phyloP scores from a whole-genome alignment of 2,329 filamentous ascomycete species.

The Fusarium proliferatum region DNA sequence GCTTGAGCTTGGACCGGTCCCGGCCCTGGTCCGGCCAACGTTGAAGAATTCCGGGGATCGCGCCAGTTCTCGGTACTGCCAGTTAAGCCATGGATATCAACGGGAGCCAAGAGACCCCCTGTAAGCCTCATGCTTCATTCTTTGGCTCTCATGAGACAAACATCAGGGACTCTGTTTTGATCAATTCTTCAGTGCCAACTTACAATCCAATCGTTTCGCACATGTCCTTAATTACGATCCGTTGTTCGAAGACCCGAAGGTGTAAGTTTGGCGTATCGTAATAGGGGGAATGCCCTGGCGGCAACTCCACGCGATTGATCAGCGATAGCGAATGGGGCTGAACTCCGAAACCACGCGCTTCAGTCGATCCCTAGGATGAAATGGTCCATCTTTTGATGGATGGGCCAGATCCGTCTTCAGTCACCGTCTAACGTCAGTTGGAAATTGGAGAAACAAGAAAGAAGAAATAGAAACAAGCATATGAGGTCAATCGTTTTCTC shows the following conservation, averaged over 20 bases:
- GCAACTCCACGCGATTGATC: conserved; percentile 19
- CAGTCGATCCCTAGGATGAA: conserved; percentile 13
- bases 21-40: conserved; percentile 26
- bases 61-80: conserved; percentile 30
- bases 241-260: conserved; percentile 16
- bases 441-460: not conserved
- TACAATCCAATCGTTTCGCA: conserved; percentile 33
- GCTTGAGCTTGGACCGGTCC: conserved; percentile 21
- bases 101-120: not conserved
- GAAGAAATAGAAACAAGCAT: conserved; percentile 16
- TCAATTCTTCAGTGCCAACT: conserved; percentile 6
- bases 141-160: conserved; percentile 35
- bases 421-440: conserved; percentile 34
- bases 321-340: conserved; percentile 40
- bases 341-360: conserved; percentile 40
- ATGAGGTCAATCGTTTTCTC: conserved; percentile 40
- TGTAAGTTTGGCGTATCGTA: conserved; percentile 18
- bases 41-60: conserved; percentile 28
- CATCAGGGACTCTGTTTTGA: conserved; percentile 9
- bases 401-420: conserved; percentile 27
- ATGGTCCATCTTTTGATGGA: conserved; percentile 5
- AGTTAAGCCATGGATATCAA: not conserved
- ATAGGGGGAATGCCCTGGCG: conserved; percentile 18
- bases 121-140: conserved; percentile 26
- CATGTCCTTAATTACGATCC: conserved; percentile 22